Evolutionary conservation across 2,329 filamentous ascomycete genomes (phyloP).

Genomic region (Botryosphaeria dothidea): DNA sequence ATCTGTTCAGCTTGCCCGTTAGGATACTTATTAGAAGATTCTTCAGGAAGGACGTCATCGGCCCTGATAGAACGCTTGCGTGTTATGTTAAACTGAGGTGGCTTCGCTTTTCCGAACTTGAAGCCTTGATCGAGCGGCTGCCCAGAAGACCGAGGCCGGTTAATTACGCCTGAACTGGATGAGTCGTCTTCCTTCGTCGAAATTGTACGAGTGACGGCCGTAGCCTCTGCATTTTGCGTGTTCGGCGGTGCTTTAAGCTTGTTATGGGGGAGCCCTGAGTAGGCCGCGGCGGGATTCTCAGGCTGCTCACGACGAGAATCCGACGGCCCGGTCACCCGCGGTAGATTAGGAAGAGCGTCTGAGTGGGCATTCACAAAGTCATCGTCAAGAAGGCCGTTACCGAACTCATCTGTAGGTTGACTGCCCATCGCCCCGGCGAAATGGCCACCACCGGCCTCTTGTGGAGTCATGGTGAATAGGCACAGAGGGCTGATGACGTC

Average conservation of each 20-base stretch:
- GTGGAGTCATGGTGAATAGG: not conserved
- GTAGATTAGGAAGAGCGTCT: too few species aligned
- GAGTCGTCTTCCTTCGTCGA: not conserved
- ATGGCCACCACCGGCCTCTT: not conserved
- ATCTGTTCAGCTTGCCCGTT: not conserved
- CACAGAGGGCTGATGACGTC: not conserved
- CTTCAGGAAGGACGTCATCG: not conserved
- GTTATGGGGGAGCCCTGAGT: too few species aligned
- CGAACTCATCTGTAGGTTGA: not conserved
- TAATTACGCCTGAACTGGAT: not conserved
- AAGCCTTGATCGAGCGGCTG: not conserved
- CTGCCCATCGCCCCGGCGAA: not conserved
- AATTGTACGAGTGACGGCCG: not conserved
- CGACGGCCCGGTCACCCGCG: not conserved
- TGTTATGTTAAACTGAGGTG: not conserved
- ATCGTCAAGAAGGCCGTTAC: not conserved
- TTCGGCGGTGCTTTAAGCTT: too few species aligned
- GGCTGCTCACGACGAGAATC: not conserved
- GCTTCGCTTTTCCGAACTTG: not conserved
- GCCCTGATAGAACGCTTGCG: not conserved
- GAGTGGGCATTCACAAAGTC: not conserved
- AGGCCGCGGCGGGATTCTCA: not conserved
- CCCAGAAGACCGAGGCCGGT: not conserved
- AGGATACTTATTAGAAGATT: too few species aligned
- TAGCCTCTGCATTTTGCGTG: too few species aligned